Conservation (phyloP, 2,329 filamentous ascomycete species). For the Rosellinia necatrix region DNA sequence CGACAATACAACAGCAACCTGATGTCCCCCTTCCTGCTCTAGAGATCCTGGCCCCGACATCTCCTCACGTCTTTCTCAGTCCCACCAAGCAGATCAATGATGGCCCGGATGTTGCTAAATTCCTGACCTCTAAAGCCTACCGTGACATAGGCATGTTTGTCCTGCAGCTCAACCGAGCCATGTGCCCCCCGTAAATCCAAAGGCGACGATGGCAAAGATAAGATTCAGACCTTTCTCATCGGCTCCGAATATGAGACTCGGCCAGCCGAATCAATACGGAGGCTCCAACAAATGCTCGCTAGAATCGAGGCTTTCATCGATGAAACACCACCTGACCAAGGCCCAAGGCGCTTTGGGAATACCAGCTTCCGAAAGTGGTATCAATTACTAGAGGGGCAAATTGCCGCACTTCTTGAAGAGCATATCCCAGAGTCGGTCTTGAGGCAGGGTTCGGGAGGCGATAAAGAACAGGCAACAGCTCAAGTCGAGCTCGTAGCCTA, state of each 20-base stretch:
- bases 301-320: conserved; percentile 70
- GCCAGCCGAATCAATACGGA: conserved; percentile 59
- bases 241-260: conserved; percentile 50
- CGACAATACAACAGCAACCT: conserved; percentile 16
- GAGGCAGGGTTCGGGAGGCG: conserved; percentile 26
- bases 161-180: conserved; percentile 84
- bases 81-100: conserved; percentile 86
- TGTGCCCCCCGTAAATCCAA: conserved; percentile 71
- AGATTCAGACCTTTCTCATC: conserved; percentile 55
- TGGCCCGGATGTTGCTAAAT: conserved; percentile 77
- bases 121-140: conserved; percentile 82
- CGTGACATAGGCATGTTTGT: conserved; percentile 85
- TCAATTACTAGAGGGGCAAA: conserved; percentile 65
- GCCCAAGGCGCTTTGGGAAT: conserved; percentile 90
- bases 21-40: conserved; percentile 43
- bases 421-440: conserved; percentile 53
- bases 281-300: conserved; percentile 68
- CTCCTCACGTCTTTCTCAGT: conserved; percentile 62
- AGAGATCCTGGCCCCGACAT: conserved; percentile 52
- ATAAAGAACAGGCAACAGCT: conserved; percentile 48
- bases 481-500: conserved; percentile 76
- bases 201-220: conserved; percentile 44
- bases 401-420: conserved; percentile 60
- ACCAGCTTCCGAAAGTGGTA: conserved; percentile 87
- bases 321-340: conserved; percentile 80